Evolutionary conservation across 495 filamentous ascomycete genomes (phyloP), one percentile per base, ranked within the genome.

Genomic region (Opeltia flavorubescens): DNA sequence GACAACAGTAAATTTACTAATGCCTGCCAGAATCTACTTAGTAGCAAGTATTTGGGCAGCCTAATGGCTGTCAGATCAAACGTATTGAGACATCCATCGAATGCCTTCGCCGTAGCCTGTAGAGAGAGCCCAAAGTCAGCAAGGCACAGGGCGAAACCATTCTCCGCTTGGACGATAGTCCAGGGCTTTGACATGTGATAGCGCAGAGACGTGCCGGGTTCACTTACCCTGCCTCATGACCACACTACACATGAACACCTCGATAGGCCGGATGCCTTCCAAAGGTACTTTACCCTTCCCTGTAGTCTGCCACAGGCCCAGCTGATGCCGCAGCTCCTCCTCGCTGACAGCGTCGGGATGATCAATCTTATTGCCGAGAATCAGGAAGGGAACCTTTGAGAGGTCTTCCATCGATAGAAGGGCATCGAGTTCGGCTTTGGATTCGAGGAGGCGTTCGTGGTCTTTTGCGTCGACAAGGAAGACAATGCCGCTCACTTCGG

Each of bases 291-390:
- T 95, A 65, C 89, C 89, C 77, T 98, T 96, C 54, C 93, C 91
- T 46, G 91, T 95, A 25, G 89, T 96, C 69, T 95, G 87, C 66
- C 87, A 95, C 59, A 96, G 65, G 46, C 91, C 91, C 43, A 96
- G 69, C 61, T 86, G 81, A 61, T 86, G 77, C 55, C 91, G 75
- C 54, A 95, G 75, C 66, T 95, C 86, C 54, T 96, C 89, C 76
- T 98, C 89, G 53, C 79, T 84, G 41, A 95, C 81, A 49, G 89
- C 89, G 52, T 94, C 82, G 30, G 89, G 87, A 68, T 96, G 89
- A 63, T 98, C 89, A 64, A 95, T 98, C 78, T 96, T 98, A 75
- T 98, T 96, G 48, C 89, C 91, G 48, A 98, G 78, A 36, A 98
- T 72, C 40, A 95, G 75, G 65, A 95, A 95, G 47, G 91, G 91